Percentiles rank a stretch among this genome's conserved stretches.
phyloP scores from a whole-genome alignment of 495 filamentous ascomycete genomes.

The Clohesyomyces aquaticus region DNA sequence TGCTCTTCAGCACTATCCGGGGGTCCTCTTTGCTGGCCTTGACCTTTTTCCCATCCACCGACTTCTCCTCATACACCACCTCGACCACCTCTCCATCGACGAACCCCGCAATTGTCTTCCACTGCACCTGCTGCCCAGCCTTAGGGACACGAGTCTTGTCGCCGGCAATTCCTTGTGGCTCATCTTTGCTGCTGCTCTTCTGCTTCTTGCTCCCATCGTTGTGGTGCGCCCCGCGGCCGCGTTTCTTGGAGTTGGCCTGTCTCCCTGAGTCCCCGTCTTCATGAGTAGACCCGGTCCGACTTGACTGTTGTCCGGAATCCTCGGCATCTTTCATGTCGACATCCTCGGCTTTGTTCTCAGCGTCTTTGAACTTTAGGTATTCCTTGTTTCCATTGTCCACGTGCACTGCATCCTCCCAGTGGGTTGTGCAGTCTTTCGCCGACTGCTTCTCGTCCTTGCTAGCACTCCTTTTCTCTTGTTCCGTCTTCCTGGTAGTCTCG shows the following conservation, averaged over 20 bases:
- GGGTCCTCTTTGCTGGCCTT: constrained; percentile 47
- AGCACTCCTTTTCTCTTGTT: constrained; percentile 11
- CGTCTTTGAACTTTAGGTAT: constrained; percentile 30
- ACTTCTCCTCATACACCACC: constrained; percentile 42
- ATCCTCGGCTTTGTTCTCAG: constrained; percentile 25
- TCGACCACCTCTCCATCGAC: constrained; percentile 46
- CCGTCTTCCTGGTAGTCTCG: constrained; percentile 17
- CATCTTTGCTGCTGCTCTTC: constrained; percentile 36
- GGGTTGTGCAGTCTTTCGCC: constrained; percentile 17
- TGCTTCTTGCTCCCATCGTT: constrained; percentile 39
- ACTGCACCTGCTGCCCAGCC: constrained; percentile 43
- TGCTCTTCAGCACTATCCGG: constrained; percentile 44
- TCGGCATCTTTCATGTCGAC: constrained; percentile 11
- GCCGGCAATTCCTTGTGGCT: constrained; percentile 29
- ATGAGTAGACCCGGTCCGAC: constrained; percentile 28
- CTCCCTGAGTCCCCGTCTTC: too few relatives aligned
- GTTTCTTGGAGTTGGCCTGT: constrained; percentile 35
- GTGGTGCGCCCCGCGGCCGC: constrained; percentile 38
- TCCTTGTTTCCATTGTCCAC: constrained; percentile 25
- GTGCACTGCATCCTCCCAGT: constrained; percentile 32
- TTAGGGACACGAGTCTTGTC: constrained; percentile 45
- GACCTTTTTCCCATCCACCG: constrained; percentile 43
- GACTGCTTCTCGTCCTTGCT: constrained; percentile 23
- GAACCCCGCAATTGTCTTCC: constrained; percentile 45
- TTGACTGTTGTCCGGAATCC: constrained; percentile 4